Evolutionary conservation across 2,329 filamentous ascomycete species (phyloP).

Genomic region (Arthrobotrys sinensis): DNA sequence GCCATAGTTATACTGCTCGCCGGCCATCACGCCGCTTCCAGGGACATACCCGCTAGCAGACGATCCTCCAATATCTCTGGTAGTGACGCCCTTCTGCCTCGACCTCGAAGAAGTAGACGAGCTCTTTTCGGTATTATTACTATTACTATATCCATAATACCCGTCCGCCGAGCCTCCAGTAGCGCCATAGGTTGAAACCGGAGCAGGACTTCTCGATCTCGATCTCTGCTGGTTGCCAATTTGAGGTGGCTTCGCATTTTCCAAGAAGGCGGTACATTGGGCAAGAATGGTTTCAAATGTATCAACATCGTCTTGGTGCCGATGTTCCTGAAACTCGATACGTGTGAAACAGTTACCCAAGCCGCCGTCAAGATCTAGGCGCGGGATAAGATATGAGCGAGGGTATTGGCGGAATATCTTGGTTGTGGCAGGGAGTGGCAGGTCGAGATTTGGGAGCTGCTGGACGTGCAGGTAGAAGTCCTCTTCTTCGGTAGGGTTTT

Average conservation of each 20-base stretch:
- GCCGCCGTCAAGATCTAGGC: conserved; percentile 90
- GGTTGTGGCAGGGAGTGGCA: conserved; percentile 92
- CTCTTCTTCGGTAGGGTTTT: conserved; percentile 75
- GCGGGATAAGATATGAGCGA: conserved; percentile 90
- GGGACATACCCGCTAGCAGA: conserved; percentile 50
- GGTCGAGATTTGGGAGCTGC: conserved; percentile 91
- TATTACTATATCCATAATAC: conserved; percentile 37
- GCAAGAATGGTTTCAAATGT: conserved; percentile 98
- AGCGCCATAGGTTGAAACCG: conserved; percentile 35
- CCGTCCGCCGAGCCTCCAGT: conserved; percentile 22
- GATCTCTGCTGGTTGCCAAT: conserved; percentile 66
- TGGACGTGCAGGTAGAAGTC: conserved; percentile 98
- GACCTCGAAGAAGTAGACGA: conserved; percentile 36
- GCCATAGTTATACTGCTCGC: conserved; percentile 44
- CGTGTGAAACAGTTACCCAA: conserved; percentile 83
- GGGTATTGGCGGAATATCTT: conserved; percentile 98
- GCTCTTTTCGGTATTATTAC: conserved; percentile 18
- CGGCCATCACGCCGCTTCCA: conserved; percentile 49
- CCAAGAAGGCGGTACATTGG: conserved; percentile 96
- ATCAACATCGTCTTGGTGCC: conserved; percentile 89
- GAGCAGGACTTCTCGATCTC: conserved; percentile 42
- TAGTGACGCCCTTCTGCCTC: conserved; percentile 30
- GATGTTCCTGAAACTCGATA: conserved; percentile 86
- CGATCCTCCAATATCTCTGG: conserved; percentile 47
- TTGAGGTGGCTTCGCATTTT: conserved; percentile 79